A percentile compares a stretch with the other conserved stretches of the same genome.
phyloP scores from a whole-genome alignment of 2,329 filamentous ascomycete genomes.

The Diaporthe longicolla region DNA sequence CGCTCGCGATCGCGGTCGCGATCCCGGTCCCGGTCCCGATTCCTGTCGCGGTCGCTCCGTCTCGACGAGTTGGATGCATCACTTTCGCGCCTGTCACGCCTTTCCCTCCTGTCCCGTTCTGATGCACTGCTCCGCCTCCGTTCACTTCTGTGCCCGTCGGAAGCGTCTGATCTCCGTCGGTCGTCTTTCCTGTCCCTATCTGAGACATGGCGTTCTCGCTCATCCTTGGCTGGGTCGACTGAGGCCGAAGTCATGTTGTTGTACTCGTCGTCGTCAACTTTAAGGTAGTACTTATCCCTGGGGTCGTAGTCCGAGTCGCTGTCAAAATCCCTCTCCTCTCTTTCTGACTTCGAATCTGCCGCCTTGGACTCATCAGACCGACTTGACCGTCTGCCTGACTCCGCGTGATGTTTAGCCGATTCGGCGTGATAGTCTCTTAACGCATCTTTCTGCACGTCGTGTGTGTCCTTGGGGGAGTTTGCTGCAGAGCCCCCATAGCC shows the following conservation, averaged over 20 bases:
- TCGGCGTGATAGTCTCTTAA: neutral
- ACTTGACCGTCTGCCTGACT: slow-evolving; percentile 12
- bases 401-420: slow-evolving; percentile 13
- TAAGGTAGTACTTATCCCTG: slow-evolving; percentile 39
- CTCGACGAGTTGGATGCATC: slow-evolving; percentile 1
- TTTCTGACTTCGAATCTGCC: neutral
- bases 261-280: slow-evolving; percentile 38
- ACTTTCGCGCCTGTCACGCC: slow-evolving; percentile 3
- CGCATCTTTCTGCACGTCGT: neutral
- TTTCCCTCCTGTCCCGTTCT: neutral
- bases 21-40: neutral
- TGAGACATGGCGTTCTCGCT: neutral
- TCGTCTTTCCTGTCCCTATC: neutral
- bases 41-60: slow-evolving; percentile 15
- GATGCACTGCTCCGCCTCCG: slow-evolving; percentile 4
- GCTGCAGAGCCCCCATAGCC: slow-evolving; percentile 40
- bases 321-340: neutral
- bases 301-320: slow-evolving; percentile 41
- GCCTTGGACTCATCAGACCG: neutral
- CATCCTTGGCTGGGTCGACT: neutral
- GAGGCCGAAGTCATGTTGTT: slow-evolving; percentile 30
- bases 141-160: neutral
- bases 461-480: slow-evolving; percentile 30
- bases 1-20: neutral
- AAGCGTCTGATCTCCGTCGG: neutral